phyloP scores from a whole-genome alignment of 2,329 filamentous ascomycete genomes.

The Thielaviopsis ethacetica region DNA sequence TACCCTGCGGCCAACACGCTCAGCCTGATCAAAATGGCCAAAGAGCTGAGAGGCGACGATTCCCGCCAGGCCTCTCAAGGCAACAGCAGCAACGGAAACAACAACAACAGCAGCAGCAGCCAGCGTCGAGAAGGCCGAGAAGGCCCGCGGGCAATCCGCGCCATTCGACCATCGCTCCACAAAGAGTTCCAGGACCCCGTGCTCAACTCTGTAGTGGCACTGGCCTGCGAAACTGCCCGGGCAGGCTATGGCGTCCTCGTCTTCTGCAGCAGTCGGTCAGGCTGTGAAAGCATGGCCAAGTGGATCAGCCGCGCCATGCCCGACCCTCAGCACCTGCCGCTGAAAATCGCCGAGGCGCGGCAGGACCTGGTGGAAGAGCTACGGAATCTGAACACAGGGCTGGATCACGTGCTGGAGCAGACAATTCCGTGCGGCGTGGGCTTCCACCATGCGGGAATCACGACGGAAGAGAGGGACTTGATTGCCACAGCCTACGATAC shows the following conservation, averaged over 20 bases:
- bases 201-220: conserved; percentile 52
- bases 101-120: conserved; percentile 6
- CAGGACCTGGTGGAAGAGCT: conserved; percentile 50
- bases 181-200: conserved; percentile 49
- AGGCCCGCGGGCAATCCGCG: conserved; percentile 21
- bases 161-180: conserved; percentile 39
- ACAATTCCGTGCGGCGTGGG: conserved; percentile 52
- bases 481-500: conserved; percentile 54
- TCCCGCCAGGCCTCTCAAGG: conserved; percentile 17
- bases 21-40: conserved; percentile 39
- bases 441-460: conserved; percentile 62
- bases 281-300: conserved; percentile 51
- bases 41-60: conserved; percentile 27
- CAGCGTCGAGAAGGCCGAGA: neutral
- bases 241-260: conserved; percentile 55
- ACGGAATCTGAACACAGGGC: conserved; percentile 45
- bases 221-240: conserved; percentile 52
- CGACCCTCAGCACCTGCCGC: conserved; percentile 26
- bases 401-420: conserved; percentile 48
- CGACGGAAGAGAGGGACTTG: conserved; percentile 57
- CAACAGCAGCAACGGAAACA: neutral
- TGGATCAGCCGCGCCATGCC: conserved; percentile 53
- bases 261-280: conserved; percentile 53
- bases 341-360: conserved; percentile 37
- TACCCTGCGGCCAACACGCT: conserved; percentile 43